Evolutionary conservation across 2,329 filamentous ascomycete species (phyloP).

Genomic region (Scedosporium dehoogii): DNA sequence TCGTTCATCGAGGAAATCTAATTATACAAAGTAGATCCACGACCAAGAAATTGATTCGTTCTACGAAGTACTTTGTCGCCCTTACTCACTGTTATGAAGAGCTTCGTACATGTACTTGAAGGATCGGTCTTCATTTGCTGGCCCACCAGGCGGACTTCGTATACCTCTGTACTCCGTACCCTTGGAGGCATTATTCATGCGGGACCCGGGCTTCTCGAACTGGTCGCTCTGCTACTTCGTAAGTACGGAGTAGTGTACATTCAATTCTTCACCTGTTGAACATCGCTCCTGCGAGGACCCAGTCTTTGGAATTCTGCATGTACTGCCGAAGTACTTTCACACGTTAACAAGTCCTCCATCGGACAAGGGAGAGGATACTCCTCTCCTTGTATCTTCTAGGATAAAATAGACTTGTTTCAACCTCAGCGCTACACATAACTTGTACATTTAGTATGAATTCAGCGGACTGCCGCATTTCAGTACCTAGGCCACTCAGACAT

Average conservation of each 20-base stretch:
- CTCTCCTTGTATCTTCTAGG: not conserved
- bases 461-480: not conserved
- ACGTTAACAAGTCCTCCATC: not conserved
- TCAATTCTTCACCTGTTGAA: not conserved
- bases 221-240: not conserved
- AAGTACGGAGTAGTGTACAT: too few relatives aligned
- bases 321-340: not conserved
- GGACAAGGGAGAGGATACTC: not conserved
- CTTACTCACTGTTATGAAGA: not conserved
- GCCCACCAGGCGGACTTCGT: not conserved
- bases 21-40: too few relatives aligned
- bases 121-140: not conserved
- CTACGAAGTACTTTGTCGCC: not conserved
- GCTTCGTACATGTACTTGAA: too few relatives aligned
- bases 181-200: not conserved
- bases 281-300: not conserved
- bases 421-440: not conserved
- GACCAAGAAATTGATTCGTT: too few relatives aligned
- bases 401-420: not conserved
- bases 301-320: not conserved
- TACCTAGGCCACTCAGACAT: not conserved
- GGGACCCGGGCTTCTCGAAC: not conserved
- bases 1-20: too few relatives aligned
- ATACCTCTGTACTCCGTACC: not conserved
- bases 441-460: not conserved